Percentiles rank a stretch among this genome's conserved stretches.
These are phyloP conservation scores for Pseudonectria foliicola DNA, from an alignment of 2,329 filamentous ascomycete species.

Conservation along the genomic window DNA sequence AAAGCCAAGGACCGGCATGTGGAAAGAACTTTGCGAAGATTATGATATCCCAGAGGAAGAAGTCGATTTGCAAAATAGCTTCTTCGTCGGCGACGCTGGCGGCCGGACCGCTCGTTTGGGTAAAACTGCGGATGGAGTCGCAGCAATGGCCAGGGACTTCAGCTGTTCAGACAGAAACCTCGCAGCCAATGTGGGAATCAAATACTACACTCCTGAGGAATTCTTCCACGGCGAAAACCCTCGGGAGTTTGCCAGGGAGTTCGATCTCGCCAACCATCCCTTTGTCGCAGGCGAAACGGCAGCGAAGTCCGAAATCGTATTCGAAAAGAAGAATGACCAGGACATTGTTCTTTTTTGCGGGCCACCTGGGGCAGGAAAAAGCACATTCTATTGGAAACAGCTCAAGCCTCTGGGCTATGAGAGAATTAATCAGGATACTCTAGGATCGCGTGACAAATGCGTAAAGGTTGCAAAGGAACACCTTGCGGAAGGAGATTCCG, in stretches of 20 bases:
- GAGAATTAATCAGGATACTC: constrained; percentile 81
- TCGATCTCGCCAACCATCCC: constrained; percentile 59
- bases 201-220: constrained; percentile 83
- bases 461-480: constrained; percentile 64
- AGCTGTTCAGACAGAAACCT: constrained; percentile 69
- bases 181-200: constrained; percentile 74
- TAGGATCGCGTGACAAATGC: constrained; percentile 67
- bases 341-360: constrained; percentile 85
- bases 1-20: constrained; percentile 88
- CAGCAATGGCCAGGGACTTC: constrained; percentile 45
- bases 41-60: constrained; percentile 48
- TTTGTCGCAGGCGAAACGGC: constrained; percentile 15
- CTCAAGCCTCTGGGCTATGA: constrained; percentile 73
- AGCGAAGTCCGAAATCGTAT: constrained; percentile 29
- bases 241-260: constrained; percentile 59
- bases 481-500: constrained; percentile 57
- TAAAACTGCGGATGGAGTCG: constrained; percentile 15
- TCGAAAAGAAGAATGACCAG: constrained; percentile 54
- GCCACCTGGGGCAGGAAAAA: constrained; percentile 85
- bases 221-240: constrained; percentile 69
- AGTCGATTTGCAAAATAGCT: constrained; percentile 62
- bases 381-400: constrained; percentile 76
- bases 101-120: constrained; percentile 42
- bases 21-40: constrained; percentile 56
- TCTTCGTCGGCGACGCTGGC: constrained; percentile 87